Evolutionary conservation across 345 rosid species (phyloP), one percentile per base, ranked within the genome.

Genomic region (Camelina hispida): DNA sequence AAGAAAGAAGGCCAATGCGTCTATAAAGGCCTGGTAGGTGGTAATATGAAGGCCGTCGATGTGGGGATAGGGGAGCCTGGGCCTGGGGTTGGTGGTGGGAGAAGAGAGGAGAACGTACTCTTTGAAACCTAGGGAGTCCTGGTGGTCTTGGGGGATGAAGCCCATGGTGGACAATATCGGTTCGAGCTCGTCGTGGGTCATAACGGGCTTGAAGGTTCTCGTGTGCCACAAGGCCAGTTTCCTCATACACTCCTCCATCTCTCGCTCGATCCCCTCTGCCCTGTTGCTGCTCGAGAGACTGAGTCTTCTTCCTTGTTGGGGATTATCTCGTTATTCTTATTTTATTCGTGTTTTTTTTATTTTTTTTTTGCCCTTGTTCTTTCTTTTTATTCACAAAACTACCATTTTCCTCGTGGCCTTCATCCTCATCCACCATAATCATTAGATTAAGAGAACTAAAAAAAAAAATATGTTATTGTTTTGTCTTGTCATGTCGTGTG

Each of bases 161-260:
- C 91, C 91, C 72, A 80, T 30, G 50, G 68, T 78, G 44, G 80
- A 55, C 87, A 87, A 76, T 66, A 86, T 79, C 46, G 80, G 66
- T 44, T 82, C 88, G 28, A 86, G 81, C 56, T 84, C 82, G 1
- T 81, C 82, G 80, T 86, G 89, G 4, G 79, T 72, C 76, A 81
- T 63, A n/a, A 87, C 25, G 14, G 91, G 91, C 69, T 20, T 79
- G 83, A 85, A 87, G 43, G 87, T 86, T 14, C 75, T 74, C 6
- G 90, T 82, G 82, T 78, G 70, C 90, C 88, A 88, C 20, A 86
- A 75, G 0, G 82, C 85, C 14, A 84, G 82, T 81, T 88, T 88
- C 75, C 84, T 74, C 78, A 83, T 81, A 58, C 80, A 79, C 6
- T 82, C 75, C 46, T 79, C 78, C 87, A 80, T 85, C 56, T 40